Percentiles rank a stretch among this genome's conserved stretches.
Conservation (phyloP, 2,329 filamentous ascomycete genomes). For the Hirsutella minnesotensis region DNA sequence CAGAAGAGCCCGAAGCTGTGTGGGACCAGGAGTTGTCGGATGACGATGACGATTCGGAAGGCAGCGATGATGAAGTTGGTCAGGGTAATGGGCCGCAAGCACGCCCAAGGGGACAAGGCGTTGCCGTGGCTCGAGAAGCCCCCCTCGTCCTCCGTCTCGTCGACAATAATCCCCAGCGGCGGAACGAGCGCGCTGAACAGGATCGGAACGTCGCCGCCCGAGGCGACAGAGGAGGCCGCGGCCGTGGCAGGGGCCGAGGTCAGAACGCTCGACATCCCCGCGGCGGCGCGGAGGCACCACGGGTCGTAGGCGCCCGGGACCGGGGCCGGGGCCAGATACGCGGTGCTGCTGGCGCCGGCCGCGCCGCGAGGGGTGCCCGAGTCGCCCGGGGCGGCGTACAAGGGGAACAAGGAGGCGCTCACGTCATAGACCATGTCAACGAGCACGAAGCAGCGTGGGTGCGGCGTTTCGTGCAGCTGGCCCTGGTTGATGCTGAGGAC, state of each 20-base stretch:
- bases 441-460: slow-evolving; percentile 29
- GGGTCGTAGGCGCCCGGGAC: neutral
- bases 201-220: neutral
- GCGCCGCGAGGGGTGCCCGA: too few species aligned
- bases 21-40: slow-evolving; percentile 12
- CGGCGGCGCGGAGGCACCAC: neutral
- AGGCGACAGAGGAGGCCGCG: slow-evolving; percentile 9
- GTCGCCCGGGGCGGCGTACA: too few species aligned
- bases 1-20: neutral
- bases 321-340: neutral
- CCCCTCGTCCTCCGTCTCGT: slow-evolving; percentile 44
- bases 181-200: neutral
- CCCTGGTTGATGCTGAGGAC: slow-evolving; percentile 41
- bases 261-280: slow-evolving; percentile 1
- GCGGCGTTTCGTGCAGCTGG: slow-evolving; percentile 40
- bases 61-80: slow-evolving; percentile 14
- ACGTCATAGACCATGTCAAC: neutral
- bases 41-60: slow-evolving; percentile 22
- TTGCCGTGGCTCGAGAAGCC: slow-evolving; percentile 41
- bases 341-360: neutral
- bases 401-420: too few species aligned
- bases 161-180: slow-evolving; percentile 19
- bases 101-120: slow-evolving; percentile 7
- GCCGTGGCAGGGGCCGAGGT: slow-evolving; percentile 6
- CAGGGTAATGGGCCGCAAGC: slow-evolving; percentile 11